These are phyloP conservation scores for Cyclotella atomus DNA, from an alignment of 108 stramenopile genomes.

Conservation along the genomic window DNA sequence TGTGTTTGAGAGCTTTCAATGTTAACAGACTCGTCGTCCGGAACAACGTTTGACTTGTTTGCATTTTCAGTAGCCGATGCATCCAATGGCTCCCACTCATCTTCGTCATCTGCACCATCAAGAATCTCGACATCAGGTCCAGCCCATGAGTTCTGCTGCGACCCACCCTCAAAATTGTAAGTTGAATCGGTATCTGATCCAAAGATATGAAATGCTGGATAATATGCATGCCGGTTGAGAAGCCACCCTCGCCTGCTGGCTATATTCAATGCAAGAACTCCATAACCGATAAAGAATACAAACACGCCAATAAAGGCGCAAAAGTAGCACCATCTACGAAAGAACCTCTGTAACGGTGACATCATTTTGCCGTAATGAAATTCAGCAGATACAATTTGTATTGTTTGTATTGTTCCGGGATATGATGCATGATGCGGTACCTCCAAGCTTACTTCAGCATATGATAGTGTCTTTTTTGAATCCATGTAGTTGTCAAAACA, in stretches of 20 bases:
- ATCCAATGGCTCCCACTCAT: conserved; percentile 42
- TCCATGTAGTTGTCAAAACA: conserved; percentile 81
- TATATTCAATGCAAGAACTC: conserved; percentile 19
- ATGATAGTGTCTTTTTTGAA: conserved; percentile 25
- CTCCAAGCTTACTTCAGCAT: conserved; percentile 44
- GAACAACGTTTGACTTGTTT: conserved; percentile 28
- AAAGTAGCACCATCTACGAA: conserved; percentile 73
- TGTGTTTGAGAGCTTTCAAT: not conserved
- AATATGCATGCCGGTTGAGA: conserved; percentile 1
- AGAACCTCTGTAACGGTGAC: conserved; percentile 56
- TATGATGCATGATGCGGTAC: conserved; percentile 55
- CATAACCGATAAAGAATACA: conserved; percentile 46
- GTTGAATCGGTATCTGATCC: conserved; percentile 13
- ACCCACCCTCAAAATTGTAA: not conserved
- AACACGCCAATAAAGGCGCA: conserved; percentile 59
- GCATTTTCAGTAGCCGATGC: not conserved
- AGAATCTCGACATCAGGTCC: conserved; percentile 42
- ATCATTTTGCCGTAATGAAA: conserved; percentile 79
- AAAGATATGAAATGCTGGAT: conserved; percentile 35
- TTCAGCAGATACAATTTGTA: conserved; percentile 55
- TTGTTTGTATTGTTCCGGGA: conserved; percentile 36
- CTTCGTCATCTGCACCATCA: conserved; percentile 34
- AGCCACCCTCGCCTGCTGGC: conserved; percentile 12
- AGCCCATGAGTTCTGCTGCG: conserved; percentile 14
- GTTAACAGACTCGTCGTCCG: conserved; percentile 39